Evolutionary conservation across 139 green algal species (phyloP).

Genomic region (Monoraphidium neglectum): DNA sequence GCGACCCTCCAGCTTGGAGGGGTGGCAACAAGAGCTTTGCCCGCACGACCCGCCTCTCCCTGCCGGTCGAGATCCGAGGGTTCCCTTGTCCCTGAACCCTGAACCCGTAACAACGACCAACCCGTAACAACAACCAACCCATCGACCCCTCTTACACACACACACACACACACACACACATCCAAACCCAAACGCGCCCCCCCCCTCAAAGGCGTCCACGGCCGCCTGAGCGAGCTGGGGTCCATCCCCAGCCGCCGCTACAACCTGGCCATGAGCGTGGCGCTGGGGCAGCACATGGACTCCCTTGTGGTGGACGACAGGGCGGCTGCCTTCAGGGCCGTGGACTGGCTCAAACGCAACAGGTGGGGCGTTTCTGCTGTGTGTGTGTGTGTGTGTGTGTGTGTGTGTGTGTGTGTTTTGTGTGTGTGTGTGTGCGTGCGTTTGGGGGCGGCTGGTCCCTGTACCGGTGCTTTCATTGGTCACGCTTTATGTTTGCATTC

Average conservation of each 20-base stretch:
- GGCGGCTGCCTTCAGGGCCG: constrained; percentile 75
- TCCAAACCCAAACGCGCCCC: background rate
- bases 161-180: too few relatives aligned
- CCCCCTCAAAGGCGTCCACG: constrained; percentile 64
- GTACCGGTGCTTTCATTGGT: too few relatives aligned
- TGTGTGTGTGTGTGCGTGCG: background rate
- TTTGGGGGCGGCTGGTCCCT: background rate
- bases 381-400: background rate
- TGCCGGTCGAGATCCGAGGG: too few relatives aligned
- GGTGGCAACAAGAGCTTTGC: too few relatives aligned
- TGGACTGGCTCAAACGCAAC: constrained; percentile 61
- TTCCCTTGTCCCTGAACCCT: too few relatives aligned
- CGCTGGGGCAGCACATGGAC: constrained; percentile 79
- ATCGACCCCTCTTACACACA: too few relatives aligned
- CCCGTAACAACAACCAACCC: too few relatives aligned
- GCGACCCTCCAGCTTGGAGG: too few relatives aligned
- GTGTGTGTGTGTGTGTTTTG: background rate
- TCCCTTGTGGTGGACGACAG: constrained; percentile 85
- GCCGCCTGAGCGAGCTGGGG: constrained; percentile 82
- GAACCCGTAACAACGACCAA: too few relatives aligned
- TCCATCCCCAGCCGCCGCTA: constrained; percentile 77
- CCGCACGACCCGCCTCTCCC: too few relatives aligned
- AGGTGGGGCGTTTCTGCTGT: constrained; percentile 1
- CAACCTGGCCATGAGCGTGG: constrained; percentile 86
- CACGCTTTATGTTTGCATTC: too few relatives aligned